Conservation (phyloP, 1,139 yeast species). For the Kurtzmaniella quercitrusa region DNA sequence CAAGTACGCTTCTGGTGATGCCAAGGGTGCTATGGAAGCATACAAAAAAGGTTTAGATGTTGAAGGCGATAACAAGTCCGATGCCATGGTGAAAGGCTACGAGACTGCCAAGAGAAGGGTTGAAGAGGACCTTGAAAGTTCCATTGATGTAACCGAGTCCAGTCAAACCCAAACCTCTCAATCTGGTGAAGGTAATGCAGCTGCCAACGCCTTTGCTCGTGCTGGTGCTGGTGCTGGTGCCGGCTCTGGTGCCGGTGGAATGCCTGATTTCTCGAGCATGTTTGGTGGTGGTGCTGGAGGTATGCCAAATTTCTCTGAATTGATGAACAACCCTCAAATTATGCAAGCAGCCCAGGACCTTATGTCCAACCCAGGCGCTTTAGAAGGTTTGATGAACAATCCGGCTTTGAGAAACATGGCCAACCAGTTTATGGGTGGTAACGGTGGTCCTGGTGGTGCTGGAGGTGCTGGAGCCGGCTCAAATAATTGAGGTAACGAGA, state of each 20-base stretch:
- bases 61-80: conserved; percentile 83
- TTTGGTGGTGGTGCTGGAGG: conserved; percentile 65
- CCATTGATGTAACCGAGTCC: conserved; percentile 25
- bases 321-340: conserved; percentile 85
- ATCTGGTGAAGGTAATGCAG: conserved; percentile 13
- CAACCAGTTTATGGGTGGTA: conserved; percentile 59
- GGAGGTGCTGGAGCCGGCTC: conserved; percentile 11
- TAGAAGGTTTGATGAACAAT: conserved; percentile 72
- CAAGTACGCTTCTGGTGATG: conserved; percentile 82
- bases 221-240: conserved; percentile 30
- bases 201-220: conserved; percentile 11
- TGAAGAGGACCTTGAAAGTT: conserved; percentile 61
- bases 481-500: conserved; percentile 1
- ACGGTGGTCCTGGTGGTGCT: conserved; percentile 34
- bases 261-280: conserved; percentile 67
- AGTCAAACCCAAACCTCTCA: conserved; percentile 18
- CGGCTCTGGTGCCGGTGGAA: conserved; percentile 60
- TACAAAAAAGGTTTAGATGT: conserved; percentile 81
- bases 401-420: conserved; percentile 82
- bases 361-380: conserved; percentile 86
- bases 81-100: conserved; percentile 88
- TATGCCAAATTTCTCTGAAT: conserved; percentile 47
- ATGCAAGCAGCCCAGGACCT: conserved; percentile 91
- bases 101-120: conserved; percentile 89
- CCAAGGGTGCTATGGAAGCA: conserved; percentile 85